Base-by-base conservation (phyloP, 495 filamentous ascomycete species). In the Lepidopterella palustris region DNA sequence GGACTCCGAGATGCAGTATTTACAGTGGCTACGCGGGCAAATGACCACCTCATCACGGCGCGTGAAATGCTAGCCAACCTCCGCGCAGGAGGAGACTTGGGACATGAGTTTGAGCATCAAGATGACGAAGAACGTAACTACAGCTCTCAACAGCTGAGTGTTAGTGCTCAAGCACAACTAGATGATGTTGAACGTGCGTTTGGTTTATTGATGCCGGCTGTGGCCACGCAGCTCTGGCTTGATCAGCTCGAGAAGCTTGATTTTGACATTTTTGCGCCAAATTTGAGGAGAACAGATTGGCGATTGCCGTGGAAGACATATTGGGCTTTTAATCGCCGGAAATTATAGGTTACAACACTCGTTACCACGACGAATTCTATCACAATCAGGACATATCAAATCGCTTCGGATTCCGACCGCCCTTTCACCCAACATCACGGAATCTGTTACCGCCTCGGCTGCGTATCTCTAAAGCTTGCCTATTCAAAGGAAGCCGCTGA, bases 31-130 rank as follows among this genome's bases (percentile, higher is more conserved):
- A 97, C 93, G 0, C 81, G 90, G 29, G 93, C 93, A 4, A 91
- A 89, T 70, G 93, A 98, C 74, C 93, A 98, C 72, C 73, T 97
- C 50, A 95, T 97, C 59, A 97, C 93, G 0, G 92, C 87, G 15
- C 78, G 92, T 60, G 88, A 93, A 71, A 95, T 97, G 93, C 68
- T 96, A 63, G 84, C 81, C 70, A 87, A 87, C 66, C 70, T 96
- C 11, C 79, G 83, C 28, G 80, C 83, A 23, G 89, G 89, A 0
- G 71, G 85, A 60, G 84, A 82, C 55, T 83, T 87, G 0, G 88
- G 87, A 0, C 91, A 96, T 68, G 87, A 87, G 0, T 96, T 89
- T 71, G 91, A 96, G 69, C 88, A 95, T 62, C 80, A 86, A 62
- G 84, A 80, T 8, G 90, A 95, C 67, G 82, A 84, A 59, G 91